Percentiles rank a stretch among this genome's conserved stretches.
phyloP scores from a whole-genome alignment of 1,284 basidiomycete genomes.

The Phylloboletellus chloephorus region DNA sequence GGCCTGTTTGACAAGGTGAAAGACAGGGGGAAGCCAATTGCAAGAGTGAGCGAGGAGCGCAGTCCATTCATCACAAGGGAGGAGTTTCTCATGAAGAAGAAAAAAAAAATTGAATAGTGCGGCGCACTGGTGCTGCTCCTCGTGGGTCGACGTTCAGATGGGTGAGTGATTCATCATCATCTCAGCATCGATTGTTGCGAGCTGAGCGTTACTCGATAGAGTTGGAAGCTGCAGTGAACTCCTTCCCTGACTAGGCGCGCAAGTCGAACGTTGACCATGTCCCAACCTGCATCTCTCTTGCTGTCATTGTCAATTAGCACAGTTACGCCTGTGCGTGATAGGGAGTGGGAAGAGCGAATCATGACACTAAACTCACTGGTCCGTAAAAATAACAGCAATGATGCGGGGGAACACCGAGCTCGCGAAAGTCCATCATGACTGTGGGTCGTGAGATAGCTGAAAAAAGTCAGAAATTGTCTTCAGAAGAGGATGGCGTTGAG shows the following conservation, averaged over 20 bases:
- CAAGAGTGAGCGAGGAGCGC: slow-evolving; percentile 53
- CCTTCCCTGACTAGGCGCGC: slow-evolving; percentile 67
- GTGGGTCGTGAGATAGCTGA: slow-evolving; percentile 38
- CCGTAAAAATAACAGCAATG: slow-evolving; percentile 71
- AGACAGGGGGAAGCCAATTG: slow-evolving; percentile 71
- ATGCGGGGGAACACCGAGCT: slow-evolving; percentile 57
- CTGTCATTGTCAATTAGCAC: slow-evolving; percentile 42
- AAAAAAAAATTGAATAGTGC: slow-evolving; percentile 84
- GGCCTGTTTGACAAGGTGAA: slow-evolving; percentile 73
- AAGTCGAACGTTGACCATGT: slow-evolving; percentile 52
- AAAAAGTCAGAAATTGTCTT: slow-evolving; percentile 18
- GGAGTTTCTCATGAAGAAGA: slow-evolving; percentile 85
- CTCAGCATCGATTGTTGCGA: slow-evolving; percentile 2
- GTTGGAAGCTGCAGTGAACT: slow-evolving; percentile 49
- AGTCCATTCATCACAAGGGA: slow-evolving; percentile 80
- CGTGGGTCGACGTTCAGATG: slow-evolving; percentile 84
- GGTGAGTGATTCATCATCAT: slow-evolving; percentile 39
- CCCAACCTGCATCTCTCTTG: slow-evolving; percentile 39
- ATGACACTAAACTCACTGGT: slow-evolving; percentile 73
- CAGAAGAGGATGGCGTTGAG: slow-evolving; percentile 6
- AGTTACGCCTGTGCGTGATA: slow-evolving; percentile 53
- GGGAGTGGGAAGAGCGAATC: slow-evolving; percentile 70
- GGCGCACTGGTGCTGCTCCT: slow-evolving; percentile 80
- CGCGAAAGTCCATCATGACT: slow-evolving; percentile 47
- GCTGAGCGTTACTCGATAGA: slow-evolving; percentile 38